These are phyloP conservation scores for Bjerkandera adusta DNA, from an alignment of 1,284 basidiomycete genomes.

Conservation along the genomic window DNA sequence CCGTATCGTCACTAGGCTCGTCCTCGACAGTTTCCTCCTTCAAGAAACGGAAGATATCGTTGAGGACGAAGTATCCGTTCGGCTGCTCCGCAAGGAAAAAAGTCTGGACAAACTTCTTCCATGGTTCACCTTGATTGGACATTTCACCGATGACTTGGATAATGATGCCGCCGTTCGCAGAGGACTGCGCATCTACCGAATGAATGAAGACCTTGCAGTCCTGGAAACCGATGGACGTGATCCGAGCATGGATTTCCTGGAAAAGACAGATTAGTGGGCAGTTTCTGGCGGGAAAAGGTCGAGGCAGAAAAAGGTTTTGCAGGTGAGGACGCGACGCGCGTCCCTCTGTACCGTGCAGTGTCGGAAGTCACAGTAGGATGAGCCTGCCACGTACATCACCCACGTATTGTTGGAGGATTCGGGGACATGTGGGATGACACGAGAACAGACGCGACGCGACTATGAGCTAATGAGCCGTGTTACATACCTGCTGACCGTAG, in stretches of 20 bases:
- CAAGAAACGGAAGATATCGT: slow-evolving; percentile 99
- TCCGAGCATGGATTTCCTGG: slow-evolving; percentile 97
- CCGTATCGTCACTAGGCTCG: slow-evolving; percentile 52
- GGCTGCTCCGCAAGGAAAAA: slow-evolving; percentile 99
- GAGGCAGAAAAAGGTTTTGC: background rate
- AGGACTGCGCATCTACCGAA: slow-evolving; percentile 92
- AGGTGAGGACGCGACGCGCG: slow-evolving; percentile 10
- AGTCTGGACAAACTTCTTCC: slow-evolving; percentile 99
- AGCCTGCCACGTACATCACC: background rate
- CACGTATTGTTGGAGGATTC: too few relatives aligned
- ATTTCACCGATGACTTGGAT: slow-evolving; percentile 99
- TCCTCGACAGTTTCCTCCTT: slow-evolving; percentile 93
- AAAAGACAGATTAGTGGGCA: slow-evolving; percentile 11
- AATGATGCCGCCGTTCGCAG: slow-evolving; percentile 93
- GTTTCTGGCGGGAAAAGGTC: background rate
- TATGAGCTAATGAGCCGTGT: slow-evolving; percentile 16
- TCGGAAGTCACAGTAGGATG: background rate
- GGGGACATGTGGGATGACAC: background rate
- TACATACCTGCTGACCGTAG: slow-evolving; percentile 86
- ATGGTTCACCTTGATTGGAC: slow-evolving; percentile 87
- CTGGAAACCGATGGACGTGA: slow-evolving; percentile 89
- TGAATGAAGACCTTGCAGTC: slow-evolving; percentile 99
- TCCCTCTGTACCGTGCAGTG: background rate
- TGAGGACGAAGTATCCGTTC: slow-evolving; percentile 98
- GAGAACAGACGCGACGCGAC: slow-evolving; percentile 6